Conservation (phyloP, 2,329 filamentous ascomycete species). For the Keithomyces neogunnii region DNA sequence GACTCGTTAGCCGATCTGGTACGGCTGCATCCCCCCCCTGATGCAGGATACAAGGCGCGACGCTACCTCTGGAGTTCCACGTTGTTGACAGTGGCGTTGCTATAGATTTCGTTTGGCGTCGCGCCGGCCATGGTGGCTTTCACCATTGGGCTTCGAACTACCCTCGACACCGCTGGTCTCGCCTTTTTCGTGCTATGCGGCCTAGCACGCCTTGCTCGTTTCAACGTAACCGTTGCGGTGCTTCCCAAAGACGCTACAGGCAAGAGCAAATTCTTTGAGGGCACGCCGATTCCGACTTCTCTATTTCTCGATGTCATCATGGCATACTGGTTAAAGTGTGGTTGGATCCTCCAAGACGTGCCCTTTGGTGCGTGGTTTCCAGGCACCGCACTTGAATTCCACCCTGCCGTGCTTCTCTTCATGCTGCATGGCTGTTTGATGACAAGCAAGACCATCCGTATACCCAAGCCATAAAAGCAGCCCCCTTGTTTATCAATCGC, state of each 20-base stretch:
- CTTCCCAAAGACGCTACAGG: conserved; percentile 87
- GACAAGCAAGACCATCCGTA: conserved; percentile 90
- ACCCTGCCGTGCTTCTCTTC: conserved; percentile 75
- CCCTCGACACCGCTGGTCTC: conserved; percentile 70
- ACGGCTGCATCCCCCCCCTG: conserved; percentile 23
- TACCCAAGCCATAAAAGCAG: conserved; percentile 66
- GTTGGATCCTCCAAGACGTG: conserved; percentile 71
- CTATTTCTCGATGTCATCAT: conserved; percentile 74
- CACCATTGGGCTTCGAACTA: conserved; percentile 77
- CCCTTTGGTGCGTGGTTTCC: conserved; percentile 63
- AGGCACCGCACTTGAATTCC: conserved; percentile 69
- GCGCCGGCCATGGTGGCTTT: conserved; percentile 83
- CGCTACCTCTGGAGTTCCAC: background rate
- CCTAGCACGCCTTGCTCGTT: conserved; percentile 84
- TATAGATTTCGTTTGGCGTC: conserved; percentile 91
- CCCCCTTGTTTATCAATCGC: background rate
- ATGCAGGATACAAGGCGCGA: background rate
- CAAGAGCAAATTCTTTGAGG: conserved; percentile 94
- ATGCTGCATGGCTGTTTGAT: conserved; percentile 86
- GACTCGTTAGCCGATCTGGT: conserved; percentile 94
- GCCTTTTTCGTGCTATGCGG: conserved; percentile 92
- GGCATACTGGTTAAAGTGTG: conserved; percentile 79
- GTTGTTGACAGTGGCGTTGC: conserved; percentile 1
- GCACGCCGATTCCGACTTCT: conserved; percentile 89
- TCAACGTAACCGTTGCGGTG: conserved; percentile 89